Conservation (phyloP, 1,139 yeast genomes). For the Debaryomyces udenii region DNA sequence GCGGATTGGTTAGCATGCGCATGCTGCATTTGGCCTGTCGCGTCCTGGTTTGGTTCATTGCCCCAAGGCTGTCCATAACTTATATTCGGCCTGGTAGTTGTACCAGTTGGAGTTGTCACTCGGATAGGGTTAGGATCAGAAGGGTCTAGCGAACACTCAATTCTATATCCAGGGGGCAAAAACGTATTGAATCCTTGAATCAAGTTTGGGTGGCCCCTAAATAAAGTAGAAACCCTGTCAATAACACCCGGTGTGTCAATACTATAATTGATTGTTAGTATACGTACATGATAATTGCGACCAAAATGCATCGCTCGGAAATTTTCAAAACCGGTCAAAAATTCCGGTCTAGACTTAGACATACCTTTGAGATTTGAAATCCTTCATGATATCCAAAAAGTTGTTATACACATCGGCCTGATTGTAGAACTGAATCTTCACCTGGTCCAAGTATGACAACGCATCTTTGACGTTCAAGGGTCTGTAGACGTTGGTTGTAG, state of each 20-base stretch:
- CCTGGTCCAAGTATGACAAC: constrained; percentile 90
- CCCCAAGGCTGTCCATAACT: constrained; percentile 34
- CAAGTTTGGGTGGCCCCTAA: constrained; percentile 88
- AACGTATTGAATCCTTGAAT: constrained; percentile 98
- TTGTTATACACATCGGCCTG: constrained; percentile 97
- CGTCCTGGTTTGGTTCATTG: constrained; percentile 13
- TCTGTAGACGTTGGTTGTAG: constrained; percentile 61
- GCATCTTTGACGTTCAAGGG: constrained; percentile 97
- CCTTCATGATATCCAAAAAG: constrained; percentile 97
- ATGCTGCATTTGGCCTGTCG: constrained; percentile 6
- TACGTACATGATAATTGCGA: not conserved
- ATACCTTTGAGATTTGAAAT: constrained; percentile 86
- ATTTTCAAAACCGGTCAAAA: no score
- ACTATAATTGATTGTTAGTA: constrained; percentile 31
- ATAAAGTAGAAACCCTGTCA: constrained; percentile 87
- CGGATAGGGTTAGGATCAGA: constrained; percentile 90
- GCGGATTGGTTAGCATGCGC: constrained; percentile 7
- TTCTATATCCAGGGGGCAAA: constrained; percentile 93
- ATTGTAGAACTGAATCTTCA: constrained; percentile 85
- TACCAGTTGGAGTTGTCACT: constrained; percentile 95
- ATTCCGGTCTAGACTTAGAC: no score
- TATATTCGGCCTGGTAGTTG: constrained; percentile 68
- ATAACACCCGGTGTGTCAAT: constrained; percentile 99
- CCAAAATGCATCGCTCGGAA: no score
- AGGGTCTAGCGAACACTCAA: constrained; percentile 89